Conservation (phyloP, 176 grass and related monocot genomes). For the Zea mays region Zm-B73-REFERENCE-NAM-5.0 NC_050100.1:221774501-221775000, state of each 20-base stretch:
- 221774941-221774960: not conserved
- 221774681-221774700: conserved; percentile 5
- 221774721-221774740: conserved; percentile 18
- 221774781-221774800: conserved; percentile 20
- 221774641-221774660: not conserved
- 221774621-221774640: not conserved
- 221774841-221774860: not conserved
- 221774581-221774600: too few species aligned
- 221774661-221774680: not conserved
- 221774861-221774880: not conserved
- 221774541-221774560: too few species aligned
- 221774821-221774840: not conserved
- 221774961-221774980: not conserved
- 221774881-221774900: not conserved
- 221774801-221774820: not conserved
- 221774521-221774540: too few species aligned
- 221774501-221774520: too few species aligned
- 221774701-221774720: conserved; percentile 6
- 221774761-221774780: not conserved
- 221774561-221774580: too few species aligned
- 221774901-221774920: not conserved
- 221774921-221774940: not conserved
- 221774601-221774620: too few species aligned
- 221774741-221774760: conserved; percentile 11
- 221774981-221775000: not conserved